Evolutionary conservation across 2,329 filamentous ascomycete species (phyloP).

Genomic region (Diaporthe sp.): DNA sequence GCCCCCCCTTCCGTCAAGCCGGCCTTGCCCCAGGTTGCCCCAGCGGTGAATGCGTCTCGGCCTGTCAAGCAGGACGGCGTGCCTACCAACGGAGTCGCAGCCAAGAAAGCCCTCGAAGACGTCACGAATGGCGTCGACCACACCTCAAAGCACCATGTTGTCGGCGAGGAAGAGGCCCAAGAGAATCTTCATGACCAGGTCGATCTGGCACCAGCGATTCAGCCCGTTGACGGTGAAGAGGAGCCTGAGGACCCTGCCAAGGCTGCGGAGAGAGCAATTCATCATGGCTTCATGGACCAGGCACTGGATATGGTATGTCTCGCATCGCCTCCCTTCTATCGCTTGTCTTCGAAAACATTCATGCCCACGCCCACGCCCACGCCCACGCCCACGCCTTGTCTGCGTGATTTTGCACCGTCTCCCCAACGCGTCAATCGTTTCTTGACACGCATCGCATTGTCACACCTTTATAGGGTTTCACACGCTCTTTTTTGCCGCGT

Average conservation of each 20-base stretch:
- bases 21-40: not conserved
- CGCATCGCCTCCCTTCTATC: constrained; percentile 1
- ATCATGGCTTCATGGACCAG: constrained; percentile 82
- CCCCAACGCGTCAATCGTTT: not conserved
- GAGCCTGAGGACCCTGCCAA: constrained; percentile 49
- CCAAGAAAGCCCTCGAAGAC: constrained; percentile 23
- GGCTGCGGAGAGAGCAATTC: constrained; percentile 56
- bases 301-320: constrained; percentile 84
- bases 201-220: constrained; percentile 27
- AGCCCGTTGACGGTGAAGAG: constrained; percentile 42
- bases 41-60: not conserved
- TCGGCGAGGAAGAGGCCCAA: constrained; percentile 35
- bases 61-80: constrained; percentile 28
- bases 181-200: constrained; percentile 40
- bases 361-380: not conserved
- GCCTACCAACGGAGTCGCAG: constrained; percentile 1
- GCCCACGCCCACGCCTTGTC: not conserved
- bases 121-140: constrained; percentile 28
- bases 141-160: not conserved
- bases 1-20: constrained; percentile 14
- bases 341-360: not conserved
- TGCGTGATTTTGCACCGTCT: not conserved
- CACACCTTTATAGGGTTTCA: constrained; percentile 32
- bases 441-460: constrained; percentile 18
- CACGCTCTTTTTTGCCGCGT: constrained; percentile 34